Conservation (phyloP, 441 rosid genomes). For the Capsella rubella region DNA sequence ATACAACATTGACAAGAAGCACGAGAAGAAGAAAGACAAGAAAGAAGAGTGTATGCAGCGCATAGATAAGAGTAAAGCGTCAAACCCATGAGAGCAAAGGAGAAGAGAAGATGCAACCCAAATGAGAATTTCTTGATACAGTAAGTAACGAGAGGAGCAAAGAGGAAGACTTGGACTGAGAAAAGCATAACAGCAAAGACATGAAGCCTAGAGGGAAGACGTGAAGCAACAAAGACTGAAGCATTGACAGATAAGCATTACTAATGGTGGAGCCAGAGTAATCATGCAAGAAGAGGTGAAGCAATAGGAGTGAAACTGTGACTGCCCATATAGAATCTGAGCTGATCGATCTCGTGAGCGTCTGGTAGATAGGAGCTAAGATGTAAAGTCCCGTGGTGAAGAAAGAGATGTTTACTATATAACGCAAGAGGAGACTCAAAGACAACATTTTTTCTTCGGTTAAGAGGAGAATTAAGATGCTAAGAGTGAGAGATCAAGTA, state of each 20-base stretch:
- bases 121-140: conserved; percentile 77
- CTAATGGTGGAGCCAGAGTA: conserved; percentile 71
- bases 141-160: conserved; percentile 76
- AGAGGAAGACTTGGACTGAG: conserved; percentile 80
- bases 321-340: conserved; percentile 87
- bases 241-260: conserved; percentile 82
- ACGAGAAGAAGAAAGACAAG: conserved; percentile 57
- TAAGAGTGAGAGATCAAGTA: conserved; percentile 68
- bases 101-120: conserved; percentile 64
- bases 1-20: conserved; percentile 69
- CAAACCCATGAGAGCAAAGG: conserved; percentile 60
- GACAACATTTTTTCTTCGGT: conserved; percentile 79
- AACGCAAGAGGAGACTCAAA: conserved; percentile 62
- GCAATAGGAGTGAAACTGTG: conserved; percentile 61
- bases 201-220: conserved; percentile 74
- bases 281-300: conserved; percentile 90
- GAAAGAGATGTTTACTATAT: conserved; percentile 64
- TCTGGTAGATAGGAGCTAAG: conserved; percentile 83
- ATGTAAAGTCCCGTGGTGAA: conserved; percentile 70
- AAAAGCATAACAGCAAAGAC: conserved; percentile 84
- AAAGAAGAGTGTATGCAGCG: conserved; percentile 58
- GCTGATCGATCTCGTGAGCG: conserved; percentile 83
- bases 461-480: conserved; percentile 61
- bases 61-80: conserved; percentile 61
- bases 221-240: conserved; percentile 80